These are phyloP conservation scores for Sclerotinia borealis DNA, from an alignment of 2,329 filamentous ascomycete genomes.

Conservation along the genomic window DNA sequence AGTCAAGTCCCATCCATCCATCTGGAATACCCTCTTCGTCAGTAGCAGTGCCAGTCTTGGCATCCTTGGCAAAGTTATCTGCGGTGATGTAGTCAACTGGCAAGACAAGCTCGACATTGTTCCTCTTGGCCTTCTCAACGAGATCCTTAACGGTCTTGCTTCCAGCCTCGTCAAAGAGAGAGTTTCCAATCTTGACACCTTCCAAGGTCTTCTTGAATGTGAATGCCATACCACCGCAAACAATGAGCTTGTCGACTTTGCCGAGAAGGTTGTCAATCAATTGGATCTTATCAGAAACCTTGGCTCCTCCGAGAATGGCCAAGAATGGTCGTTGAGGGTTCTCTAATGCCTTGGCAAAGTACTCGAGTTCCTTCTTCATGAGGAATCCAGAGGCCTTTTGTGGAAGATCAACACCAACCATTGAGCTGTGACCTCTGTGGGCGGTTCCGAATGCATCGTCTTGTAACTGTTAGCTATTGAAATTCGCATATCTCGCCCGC, in stretches of 20 bases:
- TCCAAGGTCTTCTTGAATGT: constrained; percentile 99
- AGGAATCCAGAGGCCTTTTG: constrained; percentile 98
- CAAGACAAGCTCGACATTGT: constrained; percentile 91
- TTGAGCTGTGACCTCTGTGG: constrained; percentile 97
- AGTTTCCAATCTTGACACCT: constrained; percentile 81
- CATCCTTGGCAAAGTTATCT: constrained; percentile 87
- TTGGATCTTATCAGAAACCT: constrained; percentile 99
- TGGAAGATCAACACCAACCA: constrained; percentile 93
- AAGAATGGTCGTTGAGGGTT: constrained; percentile 92
- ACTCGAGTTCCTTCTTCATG: constrained; percentile 99
- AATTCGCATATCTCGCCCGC: neutral
- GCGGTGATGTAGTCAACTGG: constrained; percentile 94
- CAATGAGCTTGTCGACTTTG: constrained; percentile 94
- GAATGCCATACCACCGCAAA: constrained; percentile 98
- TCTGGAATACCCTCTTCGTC: constrained; percentile 89
- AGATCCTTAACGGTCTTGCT: constrained; percentile 84
- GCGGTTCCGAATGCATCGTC: constrained; percentile 98
- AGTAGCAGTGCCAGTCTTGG: constrained; percentile 72
- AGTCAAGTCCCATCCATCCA: constrained; percentile 97
- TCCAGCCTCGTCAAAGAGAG: constrained; percentile 87
- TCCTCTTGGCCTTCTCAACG: constrained; percentile 91
- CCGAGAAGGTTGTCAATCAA: constrained; percentile 97
- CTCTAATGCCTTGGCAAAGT: constrained; percentile 97
- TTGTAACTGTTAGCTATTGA: constrained; percentile 33
- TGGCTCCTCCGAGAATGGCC: constrained; percentile 94